Base-by-base conservation (phyloP, 2,329 filamentous ascomycete species). In the Penicillium crustosum region DNA sequence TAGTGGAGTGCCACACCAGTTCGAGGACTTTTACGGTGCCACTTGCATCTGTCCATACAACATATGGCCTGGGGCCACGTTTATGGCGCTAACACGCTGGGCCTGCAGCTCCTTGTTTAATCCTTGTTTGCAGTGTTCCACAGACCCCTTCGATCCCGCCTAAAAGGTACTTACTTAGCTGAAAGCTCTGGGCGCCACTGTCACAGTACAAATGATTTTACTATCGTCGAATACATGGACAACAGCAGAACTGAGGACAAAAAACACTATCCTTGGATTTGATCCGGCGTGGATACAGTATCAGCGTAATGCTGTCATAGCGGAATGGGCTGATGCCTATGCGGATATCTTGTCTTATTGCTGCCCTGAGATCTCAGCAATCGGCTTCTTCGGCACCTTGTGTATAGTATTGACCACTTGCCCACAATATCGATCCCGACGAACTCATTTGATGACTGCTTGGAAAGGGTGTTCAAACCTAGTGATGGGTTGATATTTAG, bases 51-150 rank as follows among this genome's bases (percentile, higher is more conserved):
- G 6, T 74, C 81, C 33, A 25, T 29, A 23, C 45, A 35, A 35
- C 4, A 82, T 86, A 0, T 83, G 83, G 0, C 82, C 82, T 0
- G 81, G 82, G 82, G 80, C 79, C 17, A 84, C 70, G 12, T 76
- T 77, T 61, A 85, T 84, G 29, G 83, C 81, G 21, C 68, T 76
- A 66, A 86, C 81, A 3, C 78, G 78, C 61, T 78, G 79, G 19
- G 70, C 60, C 7, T 79, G 81, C 23, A 86, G 77, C 51, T 85
- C 83, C 69, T 85, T 86, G 53, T 80, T 77, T 57, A 86, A 71
- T 2, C 80, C 75, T 27, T 83, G 78, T 3, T 79, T 81, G 73
- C 86, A 81, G 69, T 86, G 81, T 68, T 87, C 83, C 38, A 87
- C 78, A 3, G 84, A 82, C 35, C 83, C 83, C 65, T 87, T 87